Conservation (phyloP, 2,329 filamentous ascomycete species). For the Cladosporium sp. region DNA sequence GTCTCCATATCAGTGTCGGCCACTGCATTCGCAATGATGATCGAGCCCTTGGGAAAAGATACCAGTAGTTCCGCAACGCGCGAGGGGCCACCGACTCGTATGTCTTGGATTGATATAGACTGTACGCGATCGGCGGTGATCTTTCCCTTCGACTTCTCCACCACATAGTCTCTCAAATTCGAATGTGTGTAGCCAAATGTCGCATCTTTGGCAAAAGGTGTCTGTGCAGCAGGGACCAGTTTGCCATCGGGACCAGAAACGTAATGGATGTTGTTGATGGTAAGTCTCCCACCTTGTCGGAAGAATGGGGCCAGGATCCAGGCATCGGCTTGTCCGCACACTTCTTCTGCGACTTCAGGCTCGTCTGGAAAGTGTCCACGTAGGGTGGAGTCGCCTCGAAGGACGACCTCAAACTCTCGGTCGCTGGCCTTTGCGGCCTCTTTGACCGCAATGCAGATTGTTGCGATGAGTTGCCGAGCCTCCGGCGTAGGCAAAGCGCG, state of each 20-base stretch:
- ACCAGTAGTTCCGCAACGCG: slow-evolving; percentile 46
- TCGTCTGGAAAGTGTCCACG: slow-evolving; percentile 60
- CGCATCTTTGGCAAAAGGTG: slow-evolving; percentile 59
- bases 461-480: slow-evolving; percentile 50
- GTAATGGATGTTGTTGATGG: slow-evolving; percentile 60
- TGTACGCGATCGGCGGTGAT: slow-evolving; percentile 43
- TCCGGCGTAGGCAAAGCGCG: slow-evolving; percentile 54
- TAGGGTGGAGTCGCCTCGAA: slow-evolving; percentile 59
- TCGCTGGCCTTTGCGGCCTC: slow-evolving; percentile 43
- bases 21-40: slow-evolving; percentile 56
- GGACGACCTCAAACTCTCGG: slow-evolving; percentile 54
- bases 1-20: slow-evolving; percentile 58
- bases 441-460: slow-evolving; percentile 54
- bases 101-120: slow-evolving; percentile 50
- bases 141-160: slow-evolving; percentile 52
- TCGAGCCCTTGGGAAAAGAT: slow-evolving; percentile 38
- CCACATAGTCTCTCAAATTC: slow-evolving; percentile 55
- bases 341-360: slow-evolving; percentile 52
- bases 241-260: slow-evolving; percentile 51
- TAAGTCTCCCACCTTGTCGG: slow-evolving; percentile 58
- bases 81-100: slow-evolving; percentile 48
- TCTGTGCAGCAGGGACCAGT: slow-evolving; percentile 54
- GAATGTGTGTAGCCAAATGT: slow-evolving; percentile 60
- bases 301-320: slow-evolving; percentile 62
- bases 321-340: slow-evolving; percentile 52